A percentile compares a stretch with the other conserved stretches of the same genome.
Evolutionary conservation across 129 eudicot genomes (phyloP).

Genomic region (Erigeron canadensis): DNA sequence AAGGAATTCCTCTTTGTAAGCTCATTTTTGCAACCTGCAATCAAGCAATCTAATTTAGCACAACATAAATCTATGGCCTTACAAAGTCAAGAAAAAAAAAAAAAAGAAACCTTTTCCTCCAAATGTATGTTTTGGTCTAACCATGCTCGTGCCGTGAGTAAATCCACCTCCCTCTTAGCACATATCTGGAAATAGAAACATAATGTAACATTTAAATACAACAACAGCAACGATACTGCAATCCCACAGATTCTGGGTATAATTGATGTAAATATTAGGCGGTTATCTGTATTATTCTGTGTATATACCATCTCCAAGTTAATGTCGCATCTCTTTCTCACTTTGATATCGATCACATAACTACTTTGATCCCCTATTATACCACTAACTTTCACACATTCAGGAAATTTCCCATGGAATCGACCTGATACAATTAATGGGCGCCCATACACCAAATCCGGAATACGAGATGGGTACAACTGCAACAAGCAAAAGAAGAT

Average conservation of each 20-base stretch:
- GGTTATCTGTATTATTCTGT: background rate
- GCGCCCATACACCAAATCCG: constrained; percentile 52
- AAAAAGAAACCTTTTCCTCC: constrained; percentile 57
- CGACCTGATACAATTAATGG: constrained; percentile 78
- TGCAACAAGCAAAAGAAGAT: constrained; percentile 33
- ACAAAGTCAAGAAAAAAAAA: background rate
- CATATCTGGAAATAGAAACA: constrained; percentile 48
- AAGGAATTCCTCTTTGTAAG: constrained; percentile 60
- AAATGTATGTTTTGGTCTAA: constrained; percentile 52
- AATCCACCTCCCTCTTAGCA: constrained; percentile 57
- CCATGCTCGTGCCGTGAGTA: constrained; percentile 80
- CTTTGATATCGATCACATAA: constrained; percentile 47
- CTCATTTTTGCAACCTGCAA: constrained; percentile 66
- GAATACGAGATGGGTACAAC: constrained; percentile 59
- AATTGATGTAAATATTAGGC: too few relatives aligned
- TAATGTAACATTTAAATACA: background rate
- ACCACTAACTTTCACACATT: constrained; percentile 53
- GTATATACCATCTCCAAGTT: constrained; percentile 60
- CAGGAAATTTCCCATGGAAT: constrained; percentile 64
- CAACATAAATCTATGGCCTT: background rate
- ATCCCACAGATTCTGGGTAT: background rate
- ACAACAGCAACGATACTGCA: background rate
- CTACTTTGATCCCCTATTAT: constrained; percentile 58
- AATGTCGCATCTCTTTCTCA: constrained; percentile 38
- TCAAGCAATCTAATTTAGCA: constrained; percentile 5